Conservation (phyloP, 768 basidiomycete genomes). For the Boletus reticulatus region DNA sequence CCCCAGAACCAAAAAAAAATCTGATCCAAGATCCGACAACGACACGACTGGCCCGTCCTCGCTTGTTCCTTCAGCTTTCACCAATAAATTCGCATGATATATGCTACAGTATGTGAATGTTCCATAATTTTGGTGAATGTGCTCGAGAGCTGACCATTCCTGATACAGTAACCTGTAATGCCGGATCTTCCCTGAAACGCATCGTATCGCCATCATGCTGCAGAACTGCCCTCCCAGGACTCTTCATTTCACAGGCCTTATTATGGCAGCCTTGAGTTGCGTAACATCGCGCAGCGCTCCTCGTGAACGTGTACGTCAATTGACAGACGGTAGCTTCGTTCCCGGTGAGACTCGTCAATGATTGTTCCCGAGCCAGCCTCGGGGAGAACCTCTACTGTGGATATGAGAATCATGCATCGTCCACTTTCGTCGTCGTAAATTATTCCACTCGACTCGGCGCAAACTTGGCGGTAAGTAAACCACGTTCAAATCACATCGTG, state of each 20-base stretch:
- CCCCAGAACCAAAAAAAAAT: not conserved
- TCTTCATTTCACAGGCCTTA: constrained; percentile 1
- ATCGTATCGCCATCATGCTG: not conserved
- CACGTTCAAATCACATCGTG: constrained; percentile 6
- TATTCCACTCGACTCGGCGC: not conserved
- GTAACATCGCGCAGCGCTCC: not conserved
- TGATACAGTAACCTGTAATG: not conserved
- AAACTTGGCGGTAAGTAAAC: not conserved
- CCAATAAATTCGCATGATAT: not conserved
- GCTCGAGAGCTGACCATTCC: not conserved
- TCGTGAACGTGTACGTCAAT: not conserved
- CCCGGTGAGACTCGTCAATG: not conserved
- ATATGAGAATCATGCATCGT: not conserved
- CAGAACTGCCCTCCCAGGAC: not conserved
- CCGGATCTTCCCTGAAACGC: constrained; percentile 22
- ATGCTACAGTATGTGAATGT: not conserved
- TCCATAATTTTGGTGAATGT: not conserved
- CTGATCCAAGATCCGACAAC: not conserved
- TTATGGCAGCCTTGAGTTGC: not conserved
- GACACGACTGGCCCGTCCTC: not conserved
- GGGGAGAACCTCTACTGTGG: not conserved
- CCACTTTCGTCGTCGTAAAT: not conserved
- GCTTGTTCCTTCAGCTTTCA: not conserved
- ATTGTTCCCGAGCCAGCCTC: not conserved
- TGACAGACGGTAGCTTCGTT: not conserved